phyloP scores from a whole-genome alignment of 2,329 filamentous ascomycete genomes.

The Trichophyton simii region DNA sequence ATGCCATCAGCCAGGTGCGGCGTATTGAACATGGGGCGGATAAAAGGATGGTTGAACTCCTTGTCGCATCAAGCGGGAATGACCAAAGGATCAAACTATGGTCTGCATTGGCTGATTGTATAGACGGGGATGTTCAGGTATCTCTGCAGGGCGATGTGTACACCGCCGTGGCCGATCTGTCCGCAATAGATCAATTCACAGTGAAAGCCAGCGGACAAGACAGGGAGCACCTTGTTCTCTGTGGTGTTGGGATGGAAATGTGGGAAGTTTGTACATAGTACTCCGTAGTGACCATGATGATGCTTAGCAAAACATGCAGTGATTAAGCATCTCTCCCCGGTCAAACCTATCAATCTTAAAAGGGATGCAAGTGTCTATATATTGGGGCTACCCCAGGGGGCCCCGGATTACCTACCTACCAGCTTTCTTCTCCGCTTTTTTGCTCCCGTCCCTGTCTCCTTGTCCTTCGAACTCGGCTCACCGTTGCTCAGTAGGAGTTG shows the following conservation, averaged over 20 bases:
- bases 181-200: slow-evolving; percentile 35
- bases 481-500: too few relatives aligned
- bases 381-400: neutral
- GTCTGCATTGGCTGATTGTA: slow-evolving; percentile 19
- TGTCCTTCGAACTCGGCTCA: too few relatives aligned
- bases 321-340: slow-evolving; percentile 2
- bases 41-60: slow-evolving; percentile 11
- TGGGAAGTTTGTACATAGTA: slow-evolving; percentile 16
- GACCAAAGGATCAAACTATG: slow-evolving; percentile 38
- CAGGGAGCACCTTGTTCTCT: slow-evolving; percentile 27
- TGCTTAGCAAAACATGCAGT: slow-evolving; percentile 7
- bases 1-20: slow-evolving; percentile 25
- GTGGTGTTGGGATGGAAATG: slow-evolving; percentile 41
- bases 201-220: neutral
- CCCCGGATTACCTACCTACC: neutral
- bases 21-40: slow-evolving; percentile 3
- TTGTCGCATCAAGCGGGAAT: slow-evolving; percentile 31
- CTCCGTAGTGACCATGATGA: neutral
- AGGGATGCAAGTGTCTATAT: neutral
- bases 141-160: slow-evolving; percentile 21
- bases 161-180: slow-evolving; percentile 45
- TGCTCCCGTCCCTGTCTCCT: neutral
- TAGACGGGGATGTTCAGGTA: slow-evolving; percentile 18
- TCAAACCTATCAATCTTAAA: slow-evolving; percentile 1
- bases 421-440: neutral